Evolutionary conservation across 768 basidiomycete genomes (phyloP).

Genomic region (Amanita fuliginea): DNA sequence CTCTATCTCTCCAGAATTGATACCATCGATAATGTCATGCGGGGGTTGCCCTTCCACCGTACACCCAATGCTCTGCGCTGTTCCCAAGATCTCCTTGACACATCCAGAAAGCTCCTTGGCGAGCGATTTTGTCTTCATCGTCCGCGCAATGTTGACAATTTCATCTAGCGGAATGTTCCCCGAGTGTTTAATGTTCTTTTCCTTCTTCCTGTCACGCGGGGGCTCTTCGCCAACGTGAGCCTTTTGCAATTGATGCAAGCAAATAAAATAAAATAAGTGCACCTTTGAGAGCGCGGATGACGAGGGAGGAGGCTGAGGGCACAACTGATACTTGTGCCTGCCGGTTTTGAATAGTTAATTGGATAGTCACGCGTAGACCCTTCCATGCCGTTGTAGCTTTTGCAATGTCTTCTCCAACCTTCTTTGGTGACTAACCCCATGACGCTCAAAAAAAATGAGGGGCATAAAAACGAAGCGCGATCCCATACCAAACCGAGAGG

Average conservation of each 20-base stretch:
- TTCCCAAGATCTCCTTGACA: conserved; percentile 97
- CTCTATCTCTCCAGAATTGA: conserved; percentile 77
- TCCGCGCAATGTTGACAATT: conserved; percentile 92
- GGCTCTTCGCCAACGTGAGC: conserved; percentile 52
- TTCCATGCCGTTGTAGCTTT: conserved; percentile 99
- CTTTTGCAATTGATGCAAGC: not conserved
- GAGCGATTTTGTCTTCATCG: conserved; percentile 88
- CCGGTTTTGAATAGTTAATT: conserved; percentile 99
- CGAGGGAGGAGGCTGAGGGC: conserved; percentile 92
- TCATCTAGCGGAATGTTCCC: conserved; percentile 93
- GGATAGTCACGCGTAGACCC: conserved; percentile 97
- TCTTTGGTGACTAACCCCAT: conserved; percentile 88
- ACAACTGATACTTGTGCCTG: conserved; percentile 96
- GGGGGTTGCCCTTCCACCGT: conserved; percentile 89
- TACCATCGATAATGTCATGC: conserved; percentile 87
- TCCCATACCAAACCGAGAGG: conserved; percentile 91
- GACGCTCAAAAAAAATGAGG: not conserved
- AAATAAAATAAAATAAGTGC: conserved; percentile 15
- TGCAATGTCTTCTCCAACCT: conserved; percentile 99
- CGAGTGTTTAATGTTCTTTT: conserved; percentile 99
- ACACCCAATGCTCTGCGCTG: conserved; percentile 94
- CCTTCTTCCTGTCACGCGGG: conserved; percentile 99
- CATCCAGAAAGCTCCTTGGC: conserved; percentile 84
- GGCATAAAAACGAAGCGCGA: not conserved
- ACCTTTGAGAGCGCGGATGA: conserved; percentile 98